Conservation (phyloP, 2,329 filamentous ascomycete species). For the Thelonectria olida region DNA sequence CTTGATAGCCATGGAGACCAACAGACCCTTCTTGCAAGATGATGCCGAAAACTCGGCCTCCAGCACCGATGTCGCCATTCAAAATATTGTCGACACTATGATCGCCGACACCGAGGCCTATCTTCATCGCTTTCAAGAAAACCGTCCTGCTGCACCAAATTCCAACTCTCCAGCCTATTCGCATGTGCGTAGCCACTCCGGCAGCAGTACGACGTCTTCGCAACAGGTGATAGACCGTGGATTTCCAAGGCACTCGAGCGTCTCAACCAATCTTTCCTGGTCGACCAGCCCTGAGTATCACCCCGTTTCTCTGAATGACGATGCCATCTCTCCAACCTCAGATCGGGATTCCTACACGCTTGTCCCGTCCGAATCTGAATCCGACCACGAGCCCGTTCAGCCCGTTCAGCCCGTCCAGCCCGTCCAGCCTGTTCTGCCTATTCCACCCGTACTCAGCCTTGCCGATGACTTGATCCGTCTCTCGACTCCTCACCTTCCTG, state of each 20-base stretch:
- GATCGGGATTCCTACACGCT: conserved; percentile 31
- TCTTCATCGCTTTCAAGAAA: conserved; percentile 34
- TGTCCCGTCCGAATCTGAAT: conserved; percentile 23
- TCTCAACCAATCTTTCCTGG: conserved; percentile 30
- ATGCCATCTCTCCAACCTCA: conserved; percentile 3
- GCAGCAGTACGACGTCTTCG: conserved; percentile 33
- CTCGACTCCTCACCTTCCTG: conserved; percentile 36
- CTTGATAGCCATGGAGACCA: conserved; percentile 33
- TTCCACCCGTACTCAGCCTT: conserved; percentile 9
- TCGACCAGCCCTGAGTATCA: conserved; percentile 28
- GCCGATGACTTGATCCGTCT: conserved; percentile 37
- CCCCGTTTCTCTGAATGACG: conserved; percentile 16
- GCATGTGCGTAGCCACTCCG: conserved; percentile 34
- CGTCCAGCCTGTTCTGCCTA: conserved; percentile 15
- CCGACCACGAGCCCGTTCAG: conserved; percentile 19
- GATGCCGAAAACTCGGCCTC: conserved; percentile 35
- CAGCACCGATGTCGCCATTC: conserved; percentile 27
- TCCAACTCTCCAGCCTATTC: conserved; percentile 34
- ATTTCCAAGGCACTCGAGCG: conserved; percentile 30
- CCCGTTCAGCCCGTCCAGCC: no score
- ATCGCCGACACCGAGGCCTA: conserved; percentile 40
- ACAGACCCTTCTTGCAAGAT: conserved; percentile 23
- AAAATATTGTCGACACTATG: conserved; percentile 36
- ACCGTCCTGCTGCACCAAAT: conserved; percentile 26
- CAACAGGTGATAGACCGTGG: conserved; percentile 29